phyloP scores from a whole-genome alignment of 1,284 basidiomycete genomes.

The Pascua sp. region DNA sequence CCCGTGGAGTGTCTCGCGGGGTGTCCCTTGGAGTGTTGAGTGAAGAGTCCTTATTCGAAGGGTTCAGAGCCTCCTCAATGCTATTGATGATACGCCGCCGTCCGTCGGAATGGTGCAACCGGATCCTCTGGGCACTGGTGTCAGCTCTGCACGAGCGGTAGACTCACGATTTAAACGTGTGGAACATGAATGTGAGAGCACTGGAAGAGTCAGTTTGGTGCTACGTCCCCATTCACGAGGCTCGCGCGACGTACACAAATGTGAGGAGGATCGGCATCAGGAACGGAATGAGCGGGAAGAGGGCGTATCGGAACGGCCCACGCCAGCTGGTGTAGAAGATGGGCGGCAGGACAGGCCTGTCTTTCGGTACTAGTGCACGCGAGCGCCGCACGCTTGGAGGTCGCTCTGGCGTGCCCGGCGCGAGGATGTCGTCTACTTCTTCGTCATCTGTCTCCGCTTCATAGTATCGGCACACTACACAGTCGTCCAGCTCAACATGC shows the following conservation, averaged over 20 bases:
- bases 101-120: neutral
- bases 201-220: slow-evolving; percentile 11
- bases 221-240: neutral
- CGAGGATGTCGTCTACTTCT: slow-evolving; percentile 21
- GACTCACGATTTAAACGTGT: slow-evolving; percentile 32
- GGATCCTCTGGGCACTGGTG: slow-evolving; percentile 10
- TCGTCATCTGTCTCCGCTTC: slow-evolving; percentile 19
- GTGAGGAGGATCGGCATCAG: slow-evolving; percentile 31
- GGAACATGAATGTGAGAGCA: slow-evolving; percentile 24
- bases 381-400: neutral
- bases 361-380: neutral
- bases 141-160: neutral
- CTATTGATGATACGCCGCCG: neutral
- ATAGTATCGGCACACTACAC: slow-evolving; percentile 22
- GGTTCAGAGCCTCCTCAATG: too few species aligned
- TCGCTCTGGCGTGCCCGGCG: neutral
- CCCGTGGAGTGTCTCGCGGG: neutral
- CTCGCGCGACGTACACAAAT: slow-evolving; percentile 24
- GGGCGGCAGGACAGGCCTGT: slow-evolving; percentile 25
- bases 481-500: slow-evolving; percentile 55
- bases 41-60: too few species aligned
- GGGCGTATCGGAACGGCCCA: slow-evolving; percentile 34
- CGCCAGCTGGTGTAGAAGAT: slow-evolving; percentile 28
- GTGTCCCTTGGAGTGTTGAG: neutral
- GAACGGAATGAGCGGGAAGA: slow-evolving; percentile 31